A percentile compares a stretch with the other conserved stretches of the same genome.
These are phyloP conservation scores for Phialophora verrucosa DNA, from an alignment of 2,329 filamentous ascomycete genomes.

Conservation along the genomic window DNA sequence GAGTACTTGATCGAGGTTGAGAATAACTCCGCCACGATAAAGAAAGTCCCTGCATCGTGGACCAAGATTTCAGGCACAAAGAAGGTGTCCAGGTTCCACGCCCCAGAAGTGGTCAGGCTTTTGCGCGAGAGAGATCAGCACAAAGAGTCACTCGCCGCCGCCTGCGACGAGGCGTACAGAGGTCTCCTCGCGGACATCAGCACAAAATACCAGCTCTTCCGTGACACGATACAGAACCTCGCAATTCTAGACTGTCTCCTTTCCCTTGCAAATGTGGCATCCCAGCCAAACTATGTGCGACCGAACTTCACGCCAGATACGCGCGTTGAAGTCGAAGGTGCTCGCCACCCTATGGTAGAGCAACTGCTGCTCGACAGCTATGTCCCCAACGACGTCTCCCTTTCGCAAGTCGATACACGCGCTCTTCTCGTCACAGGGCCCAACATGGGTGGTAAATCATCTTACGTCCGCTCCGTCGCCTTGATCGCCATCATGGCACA, in stretches of 20 bases:
- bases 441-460: constrained; percentile 99
- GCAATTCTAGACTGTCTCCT: constrained; percentile 88
- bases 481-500: constrained; percentile 93
- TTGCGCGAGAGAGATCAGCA: constrained; percentile 90
- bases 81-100: constrained; percentile 89
- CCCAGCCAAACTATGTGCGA: constrained; percentile 84
- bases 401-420: constrained; percentile 69
- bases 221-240: constrained; percentile 84
- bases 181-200: constrained; percentile 75
- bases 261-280: constrained; percentile 81
- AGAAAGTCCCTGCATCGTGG: constrained; percentile 92
- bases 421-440: constrained; percentile 92
- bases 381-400: constrained; percentile 83
- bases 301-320: constrained; percentile 71
- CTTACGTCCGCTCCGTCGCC: constrained; percentile 89
- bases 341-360: constrained; percentile 95
- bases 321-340: constrained; percentile 72
- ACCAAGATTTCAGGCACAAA: constrained; percentile 94
- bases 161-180: constrained; percentile 83
- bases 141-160: constrained; percentile 88
- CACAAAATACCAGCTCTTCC: constrained; percentile 83
- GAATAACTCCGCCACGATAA: constrained; percentile 72
- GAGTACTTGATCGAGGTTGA: constrained; percentile 94
- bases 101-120: constrained; percentile 82
- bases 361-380: constrained; percentile 83